Evolutionary conservation across 2,329 filamentous ascomycete genomes (phyloP), one percentile per base, ranked within the genome.

Genomic region (Botrytis squamosa): DNA sequence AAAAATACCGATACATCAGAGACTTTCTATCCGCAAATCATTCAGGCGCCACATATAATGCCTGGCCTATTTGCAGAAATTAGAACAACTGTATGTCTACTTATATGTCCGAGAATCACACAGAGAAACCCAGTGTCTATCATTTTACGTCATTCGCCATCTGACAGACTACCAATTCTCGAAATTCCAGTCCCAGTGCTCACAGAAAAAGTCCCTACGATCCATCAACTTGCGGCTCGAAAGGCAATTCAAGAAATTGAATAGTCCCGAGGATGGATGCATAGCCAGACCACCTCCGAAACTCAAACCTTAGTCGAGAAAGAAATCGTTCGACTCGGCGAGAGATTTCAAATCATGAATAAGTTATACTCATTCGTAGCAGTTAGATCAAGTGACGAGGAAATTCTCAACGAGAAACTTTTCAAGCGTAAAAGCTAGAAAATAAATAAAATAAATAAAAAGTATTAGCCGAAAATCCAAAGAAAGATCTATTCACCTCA

Each of bases 361-460:
- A 92, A 90, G 79, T 92, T 89, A 87, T 92, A 89, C 78, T 92
- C 91, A 0, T 94, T 94, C 75, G 88, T 94, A 5, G 92, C 92
- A 3, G 85, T 92, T n/a, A 8, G n/a, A 49, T 36, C 63, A 66
- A 66, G 63, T 25, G 42, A 66, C n/a, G 3, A 66, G 8, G 63
- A 49, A 46, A 49, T 8, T 5, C n/a, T 66, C 7, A 25, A 66
- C 6, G 14, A 52, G 18, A 66, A 38, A 33, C 33, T 33, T 33
- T 33, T 33, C 33, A 33, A 33, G 33, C 33, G 4, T 33, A 33
- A 33, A 33, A 33, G 33, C 33, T 33, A 33, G 33, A 33, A 33
- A 33, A 33, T 33, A 33, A 33, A 33, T 33, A 4, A 33, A 33
- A 33, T 33, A 33, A 33, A 33, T 33, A 2, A 33, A 33, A 33